Evolutionary conservation across 208 protist genomes (phyloP), one percentile per base, ranked within the genome.

Genomic region (Trypanosomatidae sp.): DNA sequence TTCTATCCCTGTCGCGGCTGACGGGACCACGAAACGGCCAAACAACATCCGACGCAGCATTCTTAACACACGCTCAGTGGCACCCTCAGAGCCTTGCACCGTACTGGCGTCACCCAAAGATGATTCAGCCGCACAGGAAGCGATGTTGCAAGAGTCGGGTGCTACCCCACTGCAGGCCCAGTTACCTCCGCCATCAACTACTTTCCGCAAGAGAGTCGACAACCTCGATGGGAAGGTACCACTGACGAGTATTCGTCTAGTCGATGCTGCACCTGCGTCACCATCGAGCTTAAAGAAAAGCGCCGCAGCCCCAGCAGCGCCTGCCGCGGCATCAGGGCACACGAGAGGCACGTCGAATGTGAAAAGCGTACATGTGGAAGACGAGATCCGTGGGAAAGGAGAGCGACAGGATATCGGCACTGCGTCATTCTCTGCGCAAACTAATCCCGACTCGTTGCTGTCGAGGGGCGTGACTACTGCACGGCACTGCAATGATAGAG

Each of bases 401-500:
- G 44, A 49, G 39, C 12, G 7, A 12, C 64, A 68, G 10, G 64
- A 22, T 25, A 28, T 33, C 13, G 28, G 25, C 28, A 36, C 44
- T n/a, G 39, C 22, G 6, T 39, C 41, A 13, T 53, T 36, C 13
- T 53, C 44, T 9, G 44, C 44, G 64, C 64, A 30, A 39, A 25
- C 15, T 2, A 12, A 41, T 53, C 22, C 64, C n/a, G 1, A 46
- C 28, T 65, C 28, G 19, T 10, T 43, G 53, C 50, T 39, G 13
- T 58, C 70, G 56, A 66, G 19, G 25, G 41, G 53, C 2, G 56
- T 22, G 9, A n/a, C 30, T 12, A 22, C 8, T 33, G 22, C 5
- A 9, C 30, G 19, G 12, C 47, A 43, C 58, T 89, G 88, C 74
- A 49, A 47, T 17, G 82, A 91, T 60, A 28, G 7, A 3, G 46